Percentiles rank a stretch among this genome's conserved stretches.
Evolutionary conservation across 2,329 filamentous ascomycete species (phyloP).

Genomic region (Ophioceras dolichostomum): DNA sequence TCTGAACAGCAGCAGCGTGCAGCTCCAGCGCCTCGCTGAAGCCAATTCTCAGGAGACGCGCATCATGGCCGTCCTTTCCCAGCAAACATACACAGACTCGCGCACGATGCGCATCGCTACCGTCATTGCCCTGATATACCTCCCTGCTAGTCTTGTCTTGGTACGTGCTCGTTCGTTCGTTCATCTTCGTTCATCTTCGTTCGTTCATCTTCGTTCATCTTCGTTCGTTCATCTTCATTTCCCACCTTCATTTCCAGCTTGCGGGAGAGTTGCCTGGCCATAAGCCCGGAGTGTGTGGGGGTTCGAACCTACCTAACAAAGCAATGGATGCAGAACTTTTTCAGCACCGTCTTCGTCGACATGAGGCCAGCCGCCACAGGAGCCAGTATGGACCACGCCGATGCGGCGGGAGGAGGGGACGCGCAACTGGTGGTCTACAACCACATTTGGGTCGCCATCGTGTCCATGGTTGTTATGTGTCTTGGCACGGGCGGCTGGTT

Average conservation of each 20-base stretch:
- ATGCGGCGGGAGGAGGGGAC: neutral
- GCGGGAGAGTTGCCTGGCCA: too few relatives aligned
- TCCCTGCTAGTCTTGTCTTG: neutral
- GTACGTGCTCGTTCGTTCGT: neutral
- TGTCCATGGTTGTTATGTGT: neutral
- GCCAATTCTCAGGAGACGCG: neutral
- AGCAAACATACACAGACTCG: neutral
- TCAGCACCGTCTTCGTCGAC: neutral
- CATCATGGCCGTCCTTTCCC: neutral
- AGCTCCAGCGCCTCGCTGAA: neutral
- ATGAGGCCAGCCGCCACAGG: neutral
- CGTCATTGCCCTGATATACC: neutral
- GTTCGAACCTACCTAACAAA: too few relatives aligned
- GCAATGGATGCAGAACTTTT: neutral
- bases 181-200: too few relatives aligned
- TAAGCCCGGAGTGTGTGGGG: too few relatives aligned
- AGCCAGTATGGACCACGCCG: neutral
- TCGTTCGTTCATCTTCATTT: too few relatives aligned
- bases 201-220: too few relatives aligned
- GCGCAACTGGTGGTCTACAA: neutral
- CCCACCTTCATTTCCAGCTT: too few relatives aligned
- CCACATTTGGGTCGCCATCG: neutral
- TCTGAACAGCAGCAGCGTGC: neutral
- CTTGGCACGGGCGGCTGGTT: neutral
- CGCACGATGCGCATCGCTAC: neutral